Evolutionary conservation across 169 alveolate species (phyloP), one percentile per base, ranked within the genome.

Genomic region (Plasmodium billcollinsi): DNA sequence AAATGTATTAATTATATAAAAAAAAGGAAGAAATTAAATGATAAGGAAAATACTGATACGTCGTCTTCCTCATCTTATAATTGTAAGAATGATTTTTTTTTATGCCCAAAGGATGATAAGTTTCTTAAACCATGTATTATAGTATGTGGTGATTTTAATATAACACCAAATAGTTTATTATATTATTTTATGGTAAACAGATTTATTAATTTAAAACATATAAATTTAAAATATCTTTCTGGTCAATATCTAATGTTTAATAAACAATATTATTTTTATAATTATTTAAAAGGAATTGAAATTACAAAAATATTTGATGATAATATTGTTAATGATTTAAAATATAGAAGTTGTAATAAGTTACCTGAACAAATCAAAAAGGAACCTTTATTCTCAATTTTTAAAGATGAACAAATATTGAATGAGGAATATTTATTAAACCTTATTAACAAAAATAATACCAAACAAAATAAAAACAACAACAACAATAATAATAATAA

Each of bases 241-340:
- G 96, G 96, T 0, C 96, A 94, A 80, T 92, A 94, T 52, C 80
- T 94, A 58, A 94, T 94, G 96, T 92, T 88, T 65, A 93, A 94
- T 33, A 78, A 88, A 47, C 72, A 91, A 63, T 94, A 33, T 61
- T 80, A 80, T 59, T 58, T 54, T 33, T 26, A 71, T 56, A 80
- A 58, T 49, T 80, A 52, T 71, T 69, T 67, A 9, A 52, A 67
- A 1, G 90, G 90, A 39, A 66, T 9, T 18, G 63, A 80, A 69
- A 80, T 80, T 33, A 80, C 43, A 80, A 80, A 50, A n/a, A 80
- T 80, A 39, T 80, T 80, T 80, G 73, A 80, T 59, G 83, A 80
- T 24, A 80, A 39, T 26, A 80, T 80, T 54, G 15, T 80, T 12
- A 50, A 59, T 33, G 90, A 80, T 33, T 80, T 80, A 52, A 80